Conservation (phyloP, 106 monocot genomes). For the Dendrobium officinale region DNA sequence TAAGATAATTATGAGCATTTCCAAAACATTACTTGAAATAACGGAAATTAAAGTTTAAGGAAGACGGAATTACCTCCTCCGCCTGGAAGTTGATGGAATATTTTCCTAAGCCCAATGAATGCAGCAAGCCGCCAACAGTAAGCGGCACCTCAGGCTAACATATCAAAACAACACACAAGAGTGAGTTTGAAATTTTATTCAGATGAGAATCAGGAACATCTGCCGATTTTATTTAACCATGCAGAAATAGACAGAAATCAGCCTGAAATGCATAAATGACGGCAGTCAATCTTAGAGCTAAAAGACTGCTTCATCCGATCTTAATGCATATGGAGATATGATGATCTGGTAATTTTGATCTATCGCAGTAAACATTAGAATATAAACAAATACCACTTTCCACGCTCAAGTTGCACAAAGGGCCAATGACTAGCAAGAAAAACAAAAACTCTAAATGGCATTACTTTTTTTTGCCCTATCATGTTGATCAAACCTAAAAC, state of each 20-base stretch:
- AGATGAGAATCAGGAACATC: neutral
- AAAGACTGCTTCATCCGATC: neutral
- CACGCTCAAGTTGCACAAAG: neutral
- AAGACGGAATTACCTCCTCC: slow-evolving; percentile 61
- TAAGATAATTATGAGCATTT: neutral
- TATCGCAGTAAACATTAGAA: neutral
- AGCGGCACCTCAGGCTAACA: slow-evolving; percentile 50
- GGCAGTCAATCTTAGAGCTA: neutral
- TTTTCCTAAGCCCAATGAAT: slow-evolving; percentile 70
- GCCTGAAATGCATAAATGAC: neutral
- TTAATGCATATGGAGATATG: neutral
- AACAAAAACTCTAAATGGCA: too few relatives aligned
- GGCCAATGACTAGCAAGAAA: too few relatives aligned
- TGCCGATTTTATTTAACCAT: neutral
- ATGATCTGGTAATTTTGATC: neutral
- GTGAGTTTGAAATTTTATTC: neutral
- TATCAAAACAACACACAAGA: slow-evolving; percentile 10
- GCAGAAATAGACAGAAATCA: neutral
- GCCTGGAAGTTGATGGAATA: slow-evolving; percentile 87
- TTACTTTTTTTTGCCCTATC: too few relatives aligned
- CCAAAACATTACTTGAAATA: neutral
- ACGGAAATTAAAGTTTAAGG: neutral
- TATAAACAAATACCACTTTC: neutral
- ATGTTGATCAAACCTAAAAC: too few relatives aligned
- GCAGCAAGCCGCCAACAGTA: slow-evolving; percentile 58